Percentiles rank a stretch among this genome's conserved stretches.
Conservation (phyloP, 371 early-diverging fungal genomes). For the Cokeromyces recurvatus region DNA sequence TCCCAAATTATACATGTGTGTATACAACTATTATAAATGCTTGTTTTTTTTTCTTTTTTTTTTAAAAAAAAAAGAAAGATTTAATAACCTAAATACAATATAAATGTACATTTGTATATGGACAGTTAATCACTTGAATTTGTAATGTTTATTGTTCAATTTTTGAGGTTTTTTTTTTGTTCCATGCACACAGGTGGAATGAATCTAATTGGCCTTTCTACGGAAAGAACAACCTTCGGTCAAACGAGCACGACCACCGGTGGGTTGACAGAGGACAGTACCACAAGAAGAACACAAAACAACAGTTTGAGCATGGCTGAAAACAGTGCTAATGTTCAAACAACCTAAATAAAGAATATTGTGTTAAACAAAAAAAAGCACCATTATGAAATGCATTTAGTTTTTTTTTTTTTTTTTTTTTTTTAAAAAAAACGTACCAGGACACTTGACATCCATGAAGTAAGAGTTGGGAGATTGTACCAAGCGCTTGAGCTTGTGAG, state of each 20-base stretch:
- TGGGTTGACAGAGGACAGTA: slow-evolving; percentile 95
- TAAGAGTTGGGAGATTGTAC: slow-evolving; percentile 98
- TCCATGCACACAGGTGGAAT: too few relatives aligned
- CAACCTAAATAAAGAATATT: slow-evolving; percentile 63
- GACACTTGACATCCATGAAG: slow-evolving; percentile 99
- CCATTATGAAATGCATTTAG: too few relatives aligned
- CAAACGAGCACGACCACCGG: slow-evolving; percentile 96
- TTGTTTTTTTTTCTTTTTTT: too few relatives aligned
- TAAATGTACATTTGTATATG: too few relatives aligned
- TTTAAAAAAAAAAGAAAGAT: too few relatives aligned
- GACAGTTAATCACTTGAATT: too few relatives aligned
- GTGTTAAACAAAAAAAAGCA: neutral
- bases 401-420: too few relatives aligned
- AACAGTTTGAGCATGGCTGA: slow-evolving; percentile 98
- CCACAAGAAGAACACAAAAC: slow-evolving; percentile 94
- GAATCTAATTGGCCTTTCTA: slow-evolving; percentile 44
- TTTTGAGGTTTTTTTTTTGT: too few relatives aligned
- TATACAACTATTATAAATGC: too few relatives aligned
- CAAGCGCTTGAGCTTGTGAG: slow-evolving; percentile 98
- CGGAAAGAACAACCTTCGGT: slow-evolving; percentile 70
- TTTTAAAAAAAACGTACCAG: slow-evolving; percentile 42
- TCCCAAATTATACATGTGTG: too few relatives aligned
- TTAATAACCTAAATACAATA: too few relatives aligned
- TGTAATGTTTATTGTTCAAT: too few relatives aligned
- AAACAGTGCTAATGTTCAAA: slow-evolving; percentile 93